Percentiles rank a stretch among this genome's conserved stretches.
Evolutionary conservation across 108 stramenopile species (phyloP).

Genomic region (Pseudonitzschia pungens): DNA sequence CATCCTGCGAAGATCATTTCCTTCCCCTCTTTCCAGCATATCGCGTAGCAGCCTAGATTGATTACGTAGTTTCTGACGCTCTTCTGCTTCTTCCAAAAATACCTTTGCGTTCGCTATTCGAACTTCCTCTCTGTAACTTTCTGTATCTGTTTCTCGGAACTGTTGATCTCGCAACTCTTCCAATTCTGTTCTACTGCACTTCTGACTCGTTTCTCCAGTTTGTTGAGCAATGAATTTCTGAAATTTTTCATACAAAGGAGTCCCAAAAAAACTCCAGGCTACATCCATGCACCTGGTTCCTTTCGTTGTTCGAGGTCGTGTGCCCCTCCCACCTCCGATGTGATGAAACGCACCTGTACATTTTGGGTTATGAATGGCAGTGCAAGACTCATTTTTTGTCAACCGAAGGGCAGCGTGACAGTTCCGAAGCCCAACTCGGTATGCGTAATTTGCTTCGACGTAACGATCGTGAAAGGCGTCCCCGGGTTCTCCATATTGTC

Average conservation of each 20-base stretch:
- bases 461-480: conserved; percentile 48
- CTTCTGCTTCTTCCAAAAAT: conserved; percentile 27
- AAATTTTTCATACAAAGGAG: conserved; percentile 35
- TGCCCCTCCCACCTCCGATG: conserved; percentile 54
- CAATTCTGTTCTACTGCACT: conserved; percentile 29
- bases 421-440: conserved; percentile 28
- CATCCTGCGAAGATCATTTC: conserved; percentile 15
- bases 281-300: conserved; percentile 32
- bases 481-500: conserved; percentile 52
- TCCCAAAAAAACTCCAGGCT: conserved; percentile 46
- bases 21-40: conserved; percentile 1
- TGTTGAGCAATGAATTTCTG: conserved; percentile 12
- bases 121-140: conserved; percentile 29
- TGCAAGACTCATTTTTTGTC: conserved; percentile 27
- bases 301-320: conserved; percentile 31
- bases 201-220: conserved; percentile 4
- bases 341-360: conserved; percentile 52
- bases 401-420: conserved; percentile 34
- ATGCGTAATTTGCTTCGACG: conserved; percentile 44
- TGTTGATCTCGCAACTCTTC: conserved; percentile 19
- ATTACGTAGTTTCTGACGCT: conserved; percentile 29
- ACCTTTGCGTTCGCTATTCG: conserved; percentile 25
- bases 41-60: conserved; percentile 22
- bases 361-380: conserved; percentile 7
- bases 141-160: conserved; percentile 34